These are phyloP conservation scores for Trichosanthes cucumerina DNA, from an alignment of 306 rosid species.

Conservation along the genomic window DNA sequence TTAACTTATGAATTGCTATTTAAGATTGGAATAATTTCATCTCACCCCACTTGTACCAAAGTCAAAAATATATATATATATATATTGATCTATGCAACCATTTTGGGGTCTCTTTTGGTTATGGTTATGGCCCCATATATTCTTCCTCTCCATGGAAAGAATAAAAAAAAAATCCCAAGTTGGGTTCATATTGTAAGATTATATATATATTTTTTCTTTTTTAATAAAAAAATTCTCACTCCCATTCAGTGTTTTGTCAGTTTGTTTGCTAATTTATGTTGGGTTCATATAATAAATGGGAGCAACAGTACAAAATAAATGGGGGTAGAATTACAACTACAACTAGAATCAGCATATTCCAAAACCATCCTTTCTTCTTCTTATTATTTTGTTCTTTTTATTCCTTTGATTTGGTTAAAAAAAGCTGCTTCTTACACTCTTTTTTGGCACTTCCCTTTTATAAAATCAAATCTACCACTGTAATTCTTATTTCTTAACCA, in stretches of 20 bases:
- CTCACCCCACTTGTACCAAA: neutral
- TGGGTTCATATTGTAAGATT: neutral
- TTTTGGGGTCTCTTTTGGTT: neutral
- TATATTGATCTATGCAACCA: neutral
- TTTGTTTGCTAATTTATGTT: neutral
- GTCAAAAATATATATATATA: neutral
- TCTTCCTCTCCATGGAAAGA: neutral
- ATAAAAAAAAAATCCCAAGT: neutral
- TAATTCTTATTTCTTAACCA: neutral
- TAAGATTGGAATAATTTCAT: neutral
- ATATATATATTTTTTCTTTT: neutral
- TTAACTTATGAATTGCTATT: neutral
- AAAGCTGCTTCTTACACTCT: neutral
- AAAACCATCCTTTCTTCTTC: neutral
- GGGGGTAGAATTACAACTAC: neutral
- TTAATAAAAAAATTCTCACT: neutral
- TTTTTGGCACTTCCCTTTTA: neutral
- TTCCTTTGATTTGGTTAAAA: neutral
- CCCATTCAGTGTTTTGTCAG: neutral
- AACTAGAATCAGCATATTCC: neutral
- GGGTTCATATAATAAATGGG: neutral
- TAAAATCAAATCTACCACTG: neutral
- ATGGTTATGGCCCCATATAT: neutral
- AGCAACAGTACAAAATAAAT: neutral
- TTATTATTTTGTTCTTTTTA: neutral